Conservation (phyloP, 768 basidiomycete genomes). For the Boletus rex-veris region DNA sequence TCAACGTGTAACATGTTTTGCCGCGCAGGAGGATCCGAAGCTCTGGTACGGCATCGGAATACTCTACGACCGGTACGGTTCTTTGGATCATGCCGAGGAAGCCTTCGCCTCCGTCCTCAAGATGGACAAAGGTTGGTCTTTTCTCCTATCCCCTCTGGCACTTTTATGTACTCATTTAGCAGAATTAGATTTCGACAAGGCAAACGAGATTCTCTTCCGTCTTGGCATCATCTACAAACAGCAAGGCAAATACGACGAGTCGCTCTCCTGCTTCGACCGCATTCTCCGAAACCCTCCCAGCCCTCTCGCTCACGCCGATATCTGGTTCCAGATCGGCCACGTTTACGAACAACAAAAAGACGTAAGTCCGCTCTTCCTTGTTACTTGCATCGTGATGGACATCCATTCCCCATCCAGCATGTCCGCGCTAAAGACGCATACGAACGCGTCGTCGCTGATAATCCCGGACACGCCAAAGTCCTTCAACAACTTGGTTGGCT, state of each 20-base stretch:
- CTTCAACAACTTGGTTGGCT: conserved; percentile 98
- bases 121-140: conserved; percentile 87
- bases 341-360: conserved; percentile 98
- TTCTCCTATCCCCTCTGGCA: not conserved
- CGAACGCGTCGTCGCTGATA: conserved; percentile 90
- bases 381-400: conserved; percentile 4
- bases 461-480: conserved; percentile 93
- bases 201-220: conserved; percentile 97
- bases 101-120: conserved; percentile 93
- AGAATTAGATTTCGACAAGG: conserved; percentile 88
- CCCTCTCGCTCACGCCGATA: conserved; percentile 94
- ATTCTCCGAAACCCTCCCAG: conserved; percentile 94
- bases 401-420: conserved; percentile 50
- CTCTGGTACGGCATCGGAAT: conserved; percentile 99
- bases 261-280: conserved; percentile 90
- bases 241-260: conserved; percentile 89
- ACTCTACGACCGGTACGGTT: conserved; percentile 97
- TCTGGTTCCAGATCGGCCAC: conserved; percentile 99
- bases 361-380: conserved; percentile 43
- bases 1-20: conserved; percentile 7
- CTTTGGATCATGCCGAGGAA: conserved; percentile 97
- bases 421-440: conserved; percentile 91
- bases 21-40: conserved; percentile 83
- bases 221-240: conserved; percentile 99
- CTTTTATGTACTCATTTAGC: conserved; percentile 28